Conservation (phyloP, 140 eudicot species). For the Senecio squalidus region DNA sequence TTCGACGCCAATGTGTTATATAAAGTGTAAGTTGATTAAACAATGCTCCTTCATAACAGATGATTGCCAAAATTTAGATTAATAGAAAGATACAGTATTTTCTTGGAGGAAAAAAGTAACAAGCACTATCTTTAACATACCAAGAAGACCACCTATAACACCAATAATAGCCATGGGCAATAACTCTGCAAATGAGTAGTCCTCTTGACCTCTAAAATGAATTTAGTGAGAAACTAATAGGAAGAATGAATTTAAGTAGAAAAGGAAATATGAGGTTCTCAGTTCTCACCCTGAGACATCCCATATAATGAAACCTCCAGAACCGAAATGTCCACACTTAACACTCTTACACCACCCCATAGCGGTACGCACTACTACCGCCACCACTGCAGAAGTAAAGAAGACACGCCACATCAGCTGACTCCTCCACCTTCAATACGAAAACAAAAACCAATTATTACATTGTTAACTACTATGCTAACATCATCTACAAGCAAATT, state of each 20-base stretch:
- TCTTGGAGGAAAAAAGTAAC: neutral
- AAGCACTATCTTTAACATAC: conserved; percentile 38
- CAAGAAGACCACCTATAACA: conserved; percentile 94
- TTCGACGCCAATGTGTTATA: conserved; percentile 86
- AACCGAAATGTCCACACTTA: conserved; percentile 95
- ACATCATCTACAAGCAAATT: conserved; percentile 8
- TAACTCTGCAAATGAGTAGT: conserved; percentile 90
- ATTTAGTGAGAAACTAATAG: conserved; percentile 24
- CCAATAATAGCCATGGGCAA: conserved; percentile 99
- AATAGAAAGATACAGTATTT: neutral
- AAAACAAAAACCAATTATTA: conserved; percentile 11
- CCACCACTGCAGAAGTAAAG: conserved; percentile 98
- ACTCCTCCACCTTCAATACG: conserved; percentile 93
- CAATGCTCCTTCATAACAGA: conserved; percentile 57
- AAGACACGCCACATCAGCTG: conserved; percentile 99
- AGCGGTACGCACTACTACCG: conserved; percentile 92
- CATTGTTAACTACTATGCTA: neutral
- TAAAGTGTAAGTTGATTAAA: conserved; percentile 89
- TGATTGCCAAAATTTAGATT: conserved; percentile 11
- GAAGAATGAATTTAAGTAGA: conserved; percentile 2
- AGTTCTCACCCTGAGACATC: conserved; percentile 83
- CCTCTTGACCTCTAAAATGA: conserved; percentile 92
- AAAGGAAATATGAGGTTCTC: conserved; percentile 23
- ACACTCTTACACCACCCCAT: conserved; percentile 96
- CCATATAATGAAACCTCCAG: conserved; percentile 99